These are phyloP conservation scores for Nemania serpens DNA, from an alignment of 2,329 filamentous ascomycete genomes.

Conservation along the genomic window DNA sequence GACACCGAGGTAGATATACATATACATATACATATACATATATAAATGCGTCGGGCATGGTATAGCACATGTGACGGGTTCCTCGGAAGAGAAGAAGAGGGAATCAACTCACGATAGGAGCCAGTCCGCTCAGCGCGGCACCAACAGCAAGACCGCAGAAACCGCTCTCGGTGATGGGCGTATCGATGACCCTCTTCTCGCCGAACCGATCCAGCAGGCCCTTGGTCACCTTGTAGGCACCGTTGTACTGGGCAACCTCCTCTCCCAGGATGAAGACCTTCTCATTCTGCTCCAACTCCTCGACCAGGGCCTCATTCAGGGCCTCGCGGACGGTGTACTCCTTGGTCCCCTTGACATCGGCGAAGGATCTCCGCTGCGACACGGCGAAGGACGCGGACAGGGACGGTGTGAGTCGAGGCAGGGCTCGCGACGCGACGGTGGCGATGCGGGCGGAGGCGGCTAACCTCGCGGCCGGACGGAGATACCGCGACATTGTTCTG, in stretches of 20 bases:
- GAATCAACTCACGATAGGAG: slow-evolving; percentile 75
- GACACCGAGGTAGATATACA: too few relatives aligned
- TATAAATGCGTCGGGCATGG: background rate
- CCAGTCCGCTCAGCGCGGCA: slow-evolving; percentile 90
- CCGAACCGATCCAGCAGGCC: slow-evolving; percentile 96
- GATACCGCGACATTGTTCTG: slow-evolving; percentile 57
- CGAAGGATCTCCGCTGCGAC: slow-evolving; percentile 59
- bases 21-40: background rate
- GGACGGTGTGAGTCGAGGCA: slow-evolving; percentile 42
- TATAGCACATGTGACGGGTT: too few relatives aligned
- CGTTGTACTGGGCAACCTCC: slow-evolving; percentile 99
- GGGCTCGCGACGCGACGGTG: slow-evolving; percentile 45
- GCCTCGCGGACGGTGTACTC: slow-evolving; percentile 97
- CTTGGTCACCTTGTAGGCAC: slow-evolving; percentile 99
- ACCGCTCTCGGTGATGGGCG: slow-evolving; percentile 95
- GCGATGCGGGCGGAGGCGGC: slow-evolving; percentile 48
- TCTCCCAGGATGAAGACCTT: slow-evolving; percentile 97
- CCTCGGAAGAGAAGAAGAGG: background rate
- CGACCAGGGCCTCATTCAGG: slow-evolving; percentile 94
- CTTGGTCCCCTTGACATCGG: slow-evolving; percentile 65
- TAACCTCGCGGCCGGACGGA: slow-evolving; percentile 56
- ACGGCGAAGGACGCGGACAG: slow-evolving; percentile 44
- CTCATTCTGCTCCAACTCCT: slow-evolving; percentile 91
- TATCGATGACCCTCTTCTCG: slow-evolving; percentile 96
- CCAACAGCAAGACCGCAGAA: slow-evolving; percentile 94